Evolutionary conservation across 192 early-diverging fungal species (phyloP).

Genomic region (Coemansia sp.): DNA sequence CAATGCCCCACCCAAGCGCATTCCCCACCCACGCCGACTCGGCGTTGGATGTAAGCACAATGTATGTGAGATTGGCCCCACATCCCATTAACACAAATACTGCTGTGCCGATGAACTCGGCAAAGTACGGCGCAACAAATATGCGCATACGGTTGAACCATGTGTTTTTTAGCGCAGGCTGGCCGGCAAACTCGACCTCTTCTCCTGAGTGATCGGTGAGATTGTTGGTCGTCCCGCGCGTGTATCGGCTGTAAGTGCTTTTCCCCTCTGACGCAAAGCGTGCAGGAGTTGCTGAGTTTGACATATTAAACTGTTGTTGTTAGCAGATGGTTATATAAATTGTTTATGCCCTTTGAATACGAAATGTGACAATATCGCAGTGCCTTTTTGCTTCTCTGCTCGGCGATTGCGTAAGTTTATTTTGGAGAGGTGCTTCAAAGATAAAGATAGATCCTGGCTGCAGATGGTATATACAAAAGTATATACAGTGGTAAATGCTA

Average conservation of each 20-base stretch:
- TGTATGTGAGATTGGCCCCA: conserved; percentile 47
- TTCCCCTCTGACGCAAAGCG: conserved; percentile 17
- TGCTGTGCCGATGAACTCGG: conserved; percentile 52
- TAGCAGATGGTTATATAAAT: background rate
- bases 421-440: background rate
- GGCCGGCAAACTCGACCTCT: conserved; percentile 50
- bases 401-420: too few species aligned
- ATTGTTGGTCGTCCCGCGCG: conserved; percentile 11
- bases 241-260: conserved; percentile 9
- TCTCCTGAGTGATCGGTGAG: conserved; percentile 38
- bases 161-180: conserved; percentile 32
- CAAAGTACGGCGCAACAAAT: conserved; percentile 52
- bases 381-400: too few species aligned
- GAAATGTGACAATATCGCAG: too few species aligned
- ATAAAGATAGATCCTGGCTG: background rate
- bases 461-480: background rate
- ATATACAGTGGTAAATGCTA: background rate
- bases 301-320: conserved; percentile 8
- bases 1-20: conserved; percentile 55
- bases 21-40: conserved; percentile 55
- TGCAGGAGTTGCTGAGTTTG: conserved; percentile 9
- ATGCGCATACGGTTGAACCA: conserved; percentile 45
- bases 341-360: too few species aligned
- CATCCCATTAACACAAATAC: conserved; percentile 52
- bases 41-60: conserved; percentile 39